A percentile compares a stretch with the other conserved stretches of the same genome.
Evolutionary conservation across 2,329 filamentous ascomycete genomes (phyloP).

Genomic region (Cercospora brassicicola): DNA sequence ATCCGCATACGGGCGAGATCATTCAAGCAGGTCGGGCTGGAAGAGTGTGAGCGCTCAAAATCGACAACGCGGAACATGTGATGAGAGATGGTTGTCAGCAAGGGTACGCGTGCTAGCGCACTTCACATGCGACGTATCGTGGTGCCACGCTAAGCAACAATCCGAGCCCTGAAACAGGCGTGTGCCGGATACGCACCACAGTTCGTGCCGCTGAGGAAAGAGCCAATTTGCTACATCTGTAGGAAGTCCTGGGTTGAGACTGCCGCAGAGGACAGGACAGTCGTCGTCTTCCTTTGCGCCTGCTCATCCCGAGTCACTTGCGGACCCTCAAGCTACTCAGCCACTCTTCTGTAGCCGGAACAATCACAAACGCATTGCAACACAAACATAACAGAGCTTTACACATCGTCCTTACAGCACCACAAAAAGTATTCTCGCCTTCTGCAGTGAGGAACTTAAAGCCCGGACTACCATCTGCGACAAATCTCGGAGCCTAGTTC

Average conservation of each 20-base stretch:
- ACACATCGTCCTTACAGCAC: not conserved
- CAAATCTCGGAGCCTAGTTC: not conserved
- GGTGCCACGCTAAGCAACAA: not conserved
- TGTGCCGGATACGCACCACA: not conserved
- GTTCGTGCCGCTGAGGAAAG: not conserved
- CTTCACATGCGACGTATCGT: not conserved
- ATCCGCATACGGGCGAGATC: slow-evolving; percentile 72
- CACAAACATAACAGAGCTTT: not conserved
- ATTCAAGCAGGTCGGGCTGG: slow-evolving; percentile 85
- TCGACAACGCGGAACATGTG: not conserved
- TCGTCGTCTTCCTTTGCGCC: not conserved
- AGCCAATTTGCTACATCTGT: not conserved
- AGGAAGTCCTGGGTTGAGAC: not conserved
- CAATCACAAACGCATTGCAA: not conserved
- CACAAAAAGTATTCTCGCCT: not conserved
- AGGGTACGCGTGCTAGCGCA: not conserved
- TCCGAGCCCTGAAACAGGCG: not conserved
- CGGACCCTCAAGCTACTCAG: not conserved
- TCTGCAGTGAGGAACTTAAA: not conserved
- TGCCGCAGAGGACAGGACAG: not conserved
- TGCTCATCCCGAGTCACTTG: not conserved
- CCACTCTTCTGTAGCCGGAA: not conserved
- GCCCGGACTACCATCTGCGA: not conserved
- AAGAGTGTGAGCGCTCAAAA: slow-evolving; percentile 38
- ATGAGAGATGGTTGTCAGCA: not conserved